Evolutionary conservation across 371 early-diverging fungal species (phyloP), one percentile per base, ranked within the genome.

Genomic region (Mortierella sp.): DNA sequence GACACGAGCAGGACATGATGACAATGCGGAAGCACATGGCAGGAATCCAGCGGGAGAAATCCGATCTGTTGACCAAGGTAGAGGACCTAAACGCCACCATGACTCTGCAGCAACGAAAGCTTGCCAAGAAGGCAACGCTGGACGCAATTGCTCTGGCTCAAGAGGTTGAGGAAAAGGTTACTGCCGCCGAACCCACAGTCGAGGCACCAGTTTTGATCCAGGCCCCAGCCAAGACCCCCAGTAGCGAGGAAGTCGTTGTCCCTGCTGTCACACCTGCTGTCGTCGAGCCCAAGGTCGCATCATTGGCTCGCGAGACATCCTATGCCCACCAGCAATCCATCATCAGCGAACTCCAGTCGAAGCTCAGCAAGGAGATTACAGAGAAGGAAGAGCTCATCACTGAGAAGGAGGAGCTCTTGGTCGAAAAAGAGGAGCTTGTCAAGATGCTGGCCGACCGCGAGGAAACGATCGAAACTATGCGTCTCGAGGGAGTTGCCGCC

Each of bases 1-100:
- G 91, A 21, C 93, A 92, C 55, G 95, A 95, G 72, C 93, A 94
- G 74, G 95, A 95, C 43, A 90, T 93, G 88, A 74, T 88, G 0
- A 81, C 86, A 46, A 87, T 94, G 77, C 93, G 95, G 28, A 92
- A 93, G 31, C 92, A 91, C 71, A 76, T 89, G 9, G 89, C 91
- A 34, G 88, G 88, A 16, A 82, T 94, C 19, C 94, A 95, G 81
- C 92, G 94, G 48, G 96, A 95, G 55, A 95, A 94, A 79, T 74
- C 89, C 11, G 91, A 92, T 28, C 87, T 93, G 13, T 37, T 88
- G 6, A 92, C 91, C 71, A 89, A 91, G 37, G 87, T 92, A 21
- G 94, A 95, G 31, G 90, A 93, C n/a, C 87, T 95, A 31, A 90
- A 89, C 10, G 88, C 53, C 10, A 78, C 83, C 57, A 61, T 80